A percentile compares a stretch with the other conserved stretches of the same genome.
Evolutionary conservation across 495 filamentous ascomycete genomes (phyloP).

Genomic region (Talaromyces proteolyticus): DNA sequence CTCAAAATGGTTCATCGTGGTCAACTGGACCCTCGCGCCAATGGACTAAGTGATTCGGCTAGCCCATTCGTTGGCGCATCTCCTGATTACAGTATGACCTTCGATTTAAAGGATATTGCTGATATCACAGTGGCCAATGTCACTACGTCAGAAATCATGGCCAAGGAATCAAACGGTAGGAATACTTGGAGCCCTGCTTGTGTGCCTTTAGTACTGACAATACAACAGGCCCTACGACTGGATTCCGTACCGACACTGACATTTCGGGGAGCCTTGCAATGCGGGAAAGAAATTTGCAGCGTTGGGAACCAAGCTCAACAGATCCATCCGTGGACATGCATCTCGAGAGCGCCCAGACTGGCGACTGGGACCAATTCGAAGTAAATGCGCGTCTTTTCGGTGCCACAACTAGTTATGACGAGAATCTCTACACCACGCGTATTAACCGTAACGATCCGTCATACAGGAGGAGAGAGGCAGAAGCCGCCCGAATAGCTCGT

Average conservation of each 20-base stretch:
- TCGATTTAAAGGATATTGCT: slow-evolving; percentile 70
- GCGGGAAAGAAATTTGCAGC: slow-evolving; percentile 73
- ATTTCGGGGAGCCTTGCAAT: slow-evolving; percentile 69
- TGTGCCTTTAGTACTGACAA: background rate
- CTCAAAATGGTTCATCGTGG: slow-evolving; percentile 79
- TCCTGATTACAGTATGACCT: slow-evolving; percentile 66
- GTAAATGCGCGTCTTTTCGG: slow-evolving; percentile 85
- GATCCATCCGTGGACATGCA: slow-evolving; percentile 58
- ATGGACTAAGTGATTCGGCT: slow-evolving; percentile 46
- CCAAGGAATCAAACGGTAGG: slow-evolving; percentile 70
- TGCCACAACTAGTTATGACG: slow-evolving; percentile 80
- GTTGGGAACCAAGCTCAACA: slow-evolving; percentile 70
- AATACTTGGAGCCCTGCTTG: background rate
- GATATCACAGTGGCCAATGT: slow-evolving; percentile 60
- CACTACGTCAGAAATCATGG: slow-evolving; percentile 35
- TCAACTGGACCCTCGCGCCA: slow-evolving; percentile 41
- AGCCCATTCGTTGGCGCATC: slow-evolving; percentile 54
- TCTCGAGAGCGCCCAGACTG: slow-evolving; percentile 51
- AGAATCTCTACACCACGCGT: slow-evolving; percentile 87
- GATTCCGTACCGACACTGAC: slow-evolving; percentile 82
- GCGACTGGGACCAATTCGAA: slow-evolving; percentile 91
- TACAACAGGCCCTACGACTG: slow-evolving; percentile 38
- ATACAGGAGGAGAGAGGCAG: slow-evolving; percentile 69
- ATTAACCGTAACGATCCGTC: slow-evolving; percentile 77
- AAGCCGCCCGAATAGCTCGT: slow-evolving; percentile 76